Evolutionary conservation across 176 grass and related monocot genomes (phyloP).

Genomic region (Thinopyrum elongatum): DNA sequence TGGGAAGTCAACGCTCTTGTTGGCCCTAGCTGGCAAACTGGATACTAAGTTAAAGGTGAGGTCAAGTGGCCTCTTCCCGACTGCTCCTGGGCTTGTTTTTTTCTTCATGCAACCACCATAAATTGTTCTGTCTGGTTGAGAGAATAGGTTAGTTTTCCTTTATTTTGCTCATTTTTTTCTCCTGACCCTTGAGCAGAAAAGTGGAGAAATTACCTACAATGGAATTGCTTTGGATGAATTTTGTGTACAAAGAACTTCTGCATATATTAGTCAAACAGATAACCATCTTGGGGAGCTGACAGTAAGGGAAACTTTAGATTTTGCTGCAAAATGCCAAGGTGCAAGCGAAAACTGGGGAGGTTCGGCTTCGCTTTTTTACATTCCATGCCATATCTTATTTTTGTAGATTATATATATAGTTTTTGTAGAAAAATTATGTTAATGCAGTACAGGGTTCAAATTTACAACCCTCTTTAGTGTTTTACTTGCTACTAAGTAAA

Average conservation of each 20-base stretch:
- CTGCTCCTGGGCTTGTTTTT: background rate
- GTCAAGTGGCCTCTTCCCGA: background rate
- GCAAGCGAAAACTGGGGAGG: constrained; percentile 63
- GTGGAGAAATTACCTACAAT: constrained; percentile 61
- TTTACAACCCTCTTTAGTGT: background rate
- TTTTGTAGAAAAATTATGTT: background rate
- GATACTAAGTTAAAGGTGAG: constrained; percentile 64
- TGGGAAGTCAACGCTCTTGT: constrained; percentile 66
- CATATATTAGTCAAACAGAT: constrained; percentile 83
- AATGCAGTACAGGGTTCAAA: background rate
- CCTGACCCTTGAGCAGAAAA: constrained; percentile 36
- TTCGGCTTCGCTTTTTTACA: constrained; percentile 21
- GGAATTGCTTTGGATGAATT: constrained; percentile 52
- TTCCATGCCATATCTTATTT: background rate
- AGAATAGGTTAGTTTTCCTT: background rate
- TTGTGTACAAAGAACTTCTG: constrained; percentile 67
- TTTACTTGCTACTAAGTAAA: background rate
- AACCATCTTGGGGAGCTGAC: constrained; percentile 75
- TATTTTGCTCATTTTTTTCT: background rate
- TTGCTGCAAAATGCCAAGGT: constrained; percentile 71
- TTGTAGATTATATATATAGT: background rate
- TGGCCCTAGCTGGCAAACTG: constrained; percentile 64
- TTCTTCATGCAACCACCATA: background rate
- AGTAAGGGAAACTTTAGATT: constrained; percentile 74
- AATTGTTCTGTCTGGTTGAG: background rate